Base-by-base conservation (phyloP, 179 eudicot species). In the Spinacia oleracea region DNA sequence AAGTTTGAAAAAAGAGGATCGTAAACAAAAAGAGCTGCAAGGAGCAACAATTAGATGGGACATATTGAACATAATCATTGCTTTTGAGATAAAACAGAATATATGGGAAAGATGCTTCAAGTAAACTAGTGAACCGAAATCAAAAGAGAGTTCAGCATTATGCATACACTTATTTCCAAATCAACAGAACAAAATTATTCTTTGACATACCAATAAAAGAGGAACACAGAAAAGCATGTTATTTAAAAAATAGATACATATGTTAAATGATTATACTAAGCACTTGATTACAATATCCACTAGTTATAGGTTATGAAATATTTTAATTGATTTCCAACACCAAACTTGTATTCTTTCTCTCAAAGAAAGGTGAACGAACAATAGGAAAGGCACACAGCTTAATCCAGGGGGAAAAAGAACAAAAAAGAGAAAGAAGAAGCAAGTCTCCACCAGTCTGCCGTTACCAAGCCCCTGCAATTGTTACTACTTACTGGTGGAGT, bases 181-280 rank as follows among this genome's bases (percentile, higher is more conserved):
- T 25, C 73, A 70, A 42, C 51, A 42, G 67, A 80, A 75, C 76
- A 71, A 50, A 75, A 42, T 15, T 67, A 80, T 75, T 74, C 69
- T 25, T 62, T 51, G 70, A 56, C 50, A 75, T 48, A 35, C 62
- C 27, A 42, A 20, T 43, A 34, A 31, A 12, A 58, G 67, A 77
- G 51, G 56, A 64, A 58, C 75, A 74, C 3, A 59, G 64, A 74
- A 32, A 73, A 72, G 32, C 63, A 60, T 31, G 58, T 53, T 20
- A 53, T 18, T 53, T 53, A 18, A 4, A 53, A 53, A 53, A 0
- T 5, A 53, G 58, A 20, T 53, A 6, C 0, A 67, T 43, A 65
- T n/a, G n/a, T n/a, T n/a, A n/a, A n/a, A n/a, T n/a, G n/a, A n/a
- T n/a, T n/a, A n/a, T n/a, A n/a, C n/a, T n/a, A n/a, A 53, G 58